Evolutionary conservation across 2,329 filamentous ascomycete species (phyloP).

Genomic region (Sporothrix pseudoabietina): DNA sequence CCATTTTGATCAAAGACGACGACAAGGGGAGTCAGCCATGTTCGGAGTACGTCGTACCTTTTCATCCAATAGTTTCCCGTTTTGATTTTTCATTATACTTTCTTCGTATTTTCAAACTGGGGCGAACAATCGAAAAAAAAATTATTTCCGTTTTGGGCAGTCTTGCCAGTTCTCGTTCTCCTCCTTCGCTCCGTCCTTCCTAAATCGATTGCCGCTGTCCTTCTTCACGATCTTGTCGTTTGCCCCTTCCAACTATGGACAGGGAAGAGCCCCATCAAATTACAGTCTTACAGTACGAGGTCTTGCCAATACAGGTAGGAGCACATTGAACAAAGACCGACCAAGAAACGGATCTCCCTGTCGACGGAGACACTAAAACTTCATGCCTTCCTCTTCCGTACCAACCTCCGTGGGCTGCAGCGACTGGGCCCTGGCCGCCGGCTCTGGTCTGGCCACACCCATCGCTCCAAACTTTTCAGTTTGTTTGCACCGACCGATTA

Average conservation of each 20-base stretch:
- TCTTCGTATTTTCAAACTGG: background rate
- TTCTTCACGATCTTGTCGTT: background rate
- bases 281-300: background rate
- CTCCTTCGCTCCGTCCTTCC: background rate
- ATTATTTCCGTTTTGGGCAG: background rate
- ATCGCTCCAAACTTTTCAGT: background rate
- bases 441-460: background rate
- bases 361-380: conserved; percentile 22
- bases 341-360: background rate
- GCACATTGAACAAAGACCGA: background rate
- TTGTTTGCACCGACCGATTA: background rate
- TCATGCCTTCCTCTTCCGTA: conserved; percentile 27
- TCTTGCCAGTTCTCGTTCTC: background rate
- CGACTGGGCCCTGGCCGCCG: background rate
- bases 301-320: conserved; percentile 2
- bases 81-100: background rate
- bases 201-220: background rate
- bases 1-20: background rate
- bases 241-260: background rate
- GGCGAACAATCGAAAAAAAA: background rate
- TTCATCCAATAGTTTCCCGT: background rate
- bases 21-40: background rate
- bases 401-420: conserved; percentile 14
- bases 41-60: background rate
- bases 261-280: background rate